Percentiles rank a stretch among this genome's conserved stretches.
Conservation (phyloP, 2,329 filamentous ascomycete species). For the Neonectria faginata region DNA sequence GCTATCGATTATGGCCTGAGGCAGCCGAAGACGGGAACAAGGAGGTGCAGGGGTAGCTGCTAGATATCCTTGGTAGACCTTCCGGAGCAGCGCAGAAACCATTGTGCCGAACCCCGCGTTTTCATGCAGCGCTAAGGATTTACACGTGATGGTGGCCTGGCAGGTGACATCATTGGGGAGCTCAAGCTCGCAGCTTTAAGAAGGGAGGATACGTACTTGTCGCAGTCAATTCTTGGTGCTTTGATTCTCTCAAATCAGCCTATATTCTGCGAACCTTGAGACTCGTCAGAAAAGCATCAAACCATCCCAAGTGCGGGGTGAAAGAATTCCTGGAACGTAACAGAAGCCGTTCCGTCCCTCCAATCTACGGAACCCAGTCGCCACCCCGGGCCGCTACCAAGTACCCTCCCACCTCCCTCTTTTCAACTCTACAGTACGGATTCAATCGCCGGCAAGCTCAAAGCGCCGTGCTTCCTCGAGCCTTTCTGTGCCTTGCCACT, state of each 20-base stretch:
- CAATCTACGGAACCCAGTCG: constrained; percentile 34
- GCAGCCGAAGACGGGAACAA: constrained; percentile 11
- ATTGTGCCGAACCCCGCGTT: constrained; percentile 45
- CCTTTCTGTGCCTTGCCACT: constrained; percentile 43
- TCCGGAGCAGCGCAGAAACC: constrained; percentile 32
- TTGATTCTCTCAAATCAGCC: constrained; percentile 35
- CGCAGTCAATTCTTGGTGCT: constrained; percentile 21
- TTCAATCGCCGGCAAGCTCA: constrained; percentile 39
- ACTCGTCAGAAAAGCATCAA: constrained; percentile 31
- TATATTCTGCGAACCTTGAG: constrained; percentile 34
- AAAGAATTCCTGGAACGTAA: constrained; percentile 38
- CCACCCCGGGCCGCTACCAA: constrained; percentile 34
- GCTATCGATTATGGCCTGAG: constrained; percentile 45
- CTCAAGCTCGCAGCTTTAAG: constrained; percentile 47
- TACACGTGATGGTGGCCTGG: constrained; percentile 39
- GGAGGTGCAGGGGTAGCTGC: constrained; percentile 8
- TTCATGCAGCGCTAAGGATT: constrained; percentile 40
- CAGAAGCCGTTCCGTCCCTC: constrained; percentile 47
- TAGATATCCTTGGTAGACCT: background rate
- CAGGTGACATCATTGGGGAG: constrained; percentile 46
- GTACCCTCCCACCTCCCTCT: constrained; percentile 2
- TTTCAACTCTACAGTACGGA: constrained; percentile 25
- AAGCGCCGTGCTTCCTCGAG: constrained; percentile 36
- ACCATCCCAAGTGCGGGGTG: constrained; percentile 43
- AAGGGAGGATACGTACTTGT: constrained; percentile 45